A percentile compares a stretch with the other conserved stretches of the same genome.
Conservation (phyloP, 495 filamentous ascomycete genomes). For the Bacidia rubella region DNA sequence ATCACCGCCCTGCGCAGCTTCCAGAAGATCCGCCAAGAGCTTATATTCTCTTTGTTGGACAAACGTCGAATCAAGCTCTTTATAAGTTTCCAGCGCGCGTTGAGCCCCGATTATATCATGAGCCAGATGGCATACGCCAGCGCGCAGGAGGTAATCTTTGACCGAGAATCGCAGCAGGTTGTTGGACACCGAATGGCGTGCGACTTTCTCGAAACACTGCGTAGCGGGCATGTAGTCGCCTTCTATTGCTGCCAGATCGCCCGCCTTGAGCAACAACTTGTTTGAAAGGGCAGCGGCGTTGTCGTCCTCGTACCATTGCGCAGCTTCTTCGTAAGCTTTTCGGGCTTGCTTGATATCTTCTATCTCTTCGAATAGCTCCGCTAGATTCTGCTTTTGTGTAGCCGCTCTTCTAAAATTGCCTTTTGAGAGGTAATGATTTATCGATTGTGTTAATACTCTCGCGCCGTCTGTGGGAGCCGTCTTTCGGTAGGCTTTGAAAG, state of each 20-base stretch:
- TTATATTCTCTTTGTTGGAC: conserved; percentile 61
- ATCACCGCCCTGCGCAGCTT: conserved; percentile 57
- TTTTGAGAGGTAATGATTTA: conserved; percentile 64
- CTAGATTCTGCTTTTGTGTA: conserved; percentile 72
- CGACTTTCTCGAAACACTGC: conserved; percentile 68
- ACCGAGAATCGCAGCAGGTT: conserved; percentile 81
- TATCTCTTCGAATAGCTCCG: conserved; percentile 71
- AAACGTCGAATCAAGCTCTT: conserved; percentile 69
- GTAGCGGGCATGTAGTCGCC: conserved; percentile 70
- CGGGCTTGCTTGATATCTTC: conserved; percentile 58
- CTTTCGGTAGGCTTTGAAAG: conserved; percentile 78
- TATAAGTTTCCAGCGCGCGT: conserved; percentile 66
- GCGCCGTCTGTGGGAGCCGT: conserved; percentile 65
- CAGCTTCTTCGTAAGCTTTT: conserved; percentile 55
- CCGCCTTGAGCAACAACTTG: conserved; percentile 78
- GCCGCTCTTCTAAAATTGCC: conserved; percentile 84
- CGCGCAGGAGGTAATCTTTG: conserved; percentile 88
- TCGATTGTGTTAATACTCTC: conserved; percentile 56
- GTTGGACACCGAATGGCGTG: conserved; percentile 55
- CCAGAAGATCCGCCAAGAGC: conserved; percentile 58
- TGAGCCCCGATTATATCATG: conserved; percentile 60
- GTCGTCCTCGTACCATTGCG: conserved; percentile 75
- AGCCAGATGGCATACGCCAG: conserved; percentile 70
- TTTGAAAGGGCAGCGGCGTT: conserved; percentile 84
- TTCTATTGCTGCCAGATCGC: conserved; percentile 70